Evolutionary conservation across 2,329 filamentous ascomycete genomes (phyloP), one percentile per base, ranked within the genome.

Genomic region (Aureobasidium uvarum): DNA sequence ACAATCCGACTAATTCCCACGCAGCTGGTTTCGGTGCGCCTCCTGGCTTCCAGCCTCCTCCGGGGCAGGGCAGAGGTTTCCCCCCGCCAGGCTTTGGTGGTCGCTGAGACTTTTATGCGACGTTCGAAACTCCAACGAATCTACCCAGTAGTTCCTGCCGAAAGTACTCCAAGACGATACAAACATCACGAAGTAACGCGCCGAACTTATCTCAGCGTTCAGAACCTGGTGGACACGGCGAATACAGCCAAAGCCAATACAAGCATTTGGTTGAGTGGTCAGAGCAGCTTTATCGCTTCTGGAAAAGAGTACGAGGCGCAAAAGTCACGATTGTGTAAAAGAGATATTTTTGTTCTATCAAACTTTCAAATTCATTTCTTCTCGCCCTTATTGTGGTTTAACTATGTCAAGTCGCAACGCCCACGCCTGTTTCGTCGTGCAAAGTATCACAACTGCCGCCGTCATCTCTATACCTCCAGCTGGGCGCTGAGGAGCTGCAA

Each of bases 11-110:
- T 33, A 23, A 51, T 20, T 25, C 39, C 25, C 20, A 23, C 28
- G 23, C 31, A 50, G 69, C 63, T 51, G 71, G 69, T 33, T 69
- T 68, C 67, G 68, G 68, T 55, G 59, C 58, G 48, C 41, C 66
- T 18, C 56, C 66, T 69, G 71, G 76, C 62, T 70, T 70, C 36
- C 52, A 62, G 31, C 62, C 62, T 39, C 87, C 86, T 68, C 87
- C 89, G 67, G 71, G 71, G 23, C 59, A 62, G 5, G 59, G 59
- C 33, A 51, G 59, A 62, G 59, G 59, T 14, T 62, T 51, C 36
- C 59, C 59, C 38, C 59, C 59, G 18, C 59, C 59, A 43, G 59
- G 59, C 23, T 62, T 62, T 25, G 59, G 59, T 43, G 59, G 59
- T 52, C 59, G 59, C 31, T 62, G 59, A 62, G 13, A 41, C 38